Evolutionary conservation across 495 filamentous ascomycete genomes (phyloP), one percentile per base, ranked within the genome.

Genomic region (Tuber melanosporum): DNA sequence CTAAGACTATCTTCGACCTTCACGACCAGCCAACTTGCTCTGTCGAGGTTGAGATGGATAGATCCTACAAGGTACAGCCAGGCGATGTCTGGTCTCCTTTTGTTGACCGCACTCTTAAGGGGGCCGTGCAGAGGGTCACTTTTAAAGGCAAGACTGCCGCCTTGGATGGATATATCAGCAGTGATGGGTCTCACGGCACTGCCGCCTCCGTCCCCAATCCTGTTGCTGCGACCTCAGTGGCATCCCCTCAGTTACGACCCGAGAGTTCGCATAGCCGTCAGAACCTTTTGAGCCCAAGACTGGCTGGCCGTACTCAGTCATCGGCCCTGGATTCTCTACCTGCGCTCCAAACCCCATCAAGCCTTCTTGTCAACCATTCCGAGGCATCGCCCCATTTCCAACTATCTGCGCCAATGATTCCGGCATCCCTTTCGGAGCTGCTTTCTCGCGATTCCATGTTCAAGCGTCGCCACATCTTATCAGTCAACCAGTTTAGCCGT

Each of bases 401-500:
- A 46, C 45, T 74, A 20, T 75, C 79, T 20, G 75, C 84, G 45
- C 85, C 89, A 75, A 78, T 82, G 73, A 81, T 87, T 26, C 89
- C 89, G n/a, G 87, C 87, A 42, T 88, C 89, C 0, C 85, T 95
- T 46, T 87, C 88, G 22, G 87, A 93, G 72, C 88, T 97, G 71
- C 88, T 99, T 22, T 87, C 91, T 43, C 89, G 88, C 36, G 84
- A 87, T 42, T 97, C 94, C 26, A 87, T 90, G 2, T 97, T 98
- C 88, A 96, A 93, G 84, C 88, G 91, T 76, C 89, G 91, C 75
- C 92, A 97, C 82, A 91, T 99, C 45, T 85, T 97, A 39, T 97
- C 94, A 32, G 95, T 98, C 75, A 91, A 91, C 81, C 91, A 97
- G 84, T 97, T 97, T 87, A 90, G 86, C 71, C 91, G 94, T 32